phyloP scores from a whole-genome alignment of 441 rosid genomes.

The Jatropha podagrica region DNA sequence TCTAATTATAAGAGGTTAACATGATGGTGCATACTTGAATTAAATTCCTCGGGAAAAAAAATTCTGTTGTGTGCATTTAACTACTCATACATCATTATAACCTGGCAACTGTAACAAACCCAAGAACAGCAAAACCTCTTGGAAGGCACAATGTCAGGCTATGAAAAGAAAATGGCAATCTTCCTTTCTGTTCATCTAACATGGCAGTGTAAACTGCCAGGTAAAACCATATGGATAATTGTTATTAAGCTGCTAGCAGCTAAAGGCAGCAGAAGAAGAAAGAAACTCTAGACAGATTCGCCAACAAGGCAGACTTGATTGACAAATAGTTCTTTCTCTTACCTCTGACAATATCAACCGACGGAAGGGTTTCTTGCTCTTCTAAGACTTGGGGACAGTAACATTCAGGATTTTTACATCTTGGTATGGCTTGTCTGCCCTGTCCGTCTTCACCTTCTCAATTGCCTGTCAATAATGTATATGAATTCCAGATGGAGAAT shows the following conservation, averaged over 20 bases:
- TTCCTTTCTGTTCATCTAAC: neutral
- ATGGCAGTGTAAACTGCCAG: neutral
- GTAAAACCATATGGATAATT: neutral
- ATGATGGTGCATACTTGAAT: too few species aligned
- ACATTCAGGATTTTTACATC: constrained; percentile 90
- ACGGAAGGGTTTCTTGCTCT: neutral
- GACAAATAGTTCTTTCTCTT: neutral
- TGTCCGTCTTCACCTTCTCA: constrained; percentile 98
- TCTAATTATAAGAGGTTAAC: too few species aligned
- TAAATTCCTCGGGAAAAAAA: too few species aligned
- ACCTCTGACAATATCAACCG: neutral
- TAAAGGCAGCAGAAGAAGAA: neutral
- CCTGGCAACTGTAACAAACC: neutral
- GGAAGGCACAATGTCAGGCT: neutral
- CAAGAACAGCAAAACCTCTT: neutral
- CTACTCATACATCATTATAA: neutral
- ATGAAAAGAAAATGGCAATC: neutral
- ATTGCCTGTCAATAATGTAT: constrained; percentile 51
- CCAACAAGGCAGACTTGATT: constrained; percentile 12
- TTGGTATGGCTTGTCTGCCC: constrained; percentile 78
- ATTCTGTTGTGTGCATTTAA: neutral
- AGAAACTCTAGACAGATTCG: neutral
- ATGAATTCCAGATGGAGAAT: neutral
- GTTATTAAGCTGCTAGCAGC: neutral
- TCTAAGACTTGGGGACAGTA: constrained; percentile 76